Evolutionary conservation across 768 basidiomycete species (phyloP).

Genomic region (Rhizopogon salebrosus): DNA sequence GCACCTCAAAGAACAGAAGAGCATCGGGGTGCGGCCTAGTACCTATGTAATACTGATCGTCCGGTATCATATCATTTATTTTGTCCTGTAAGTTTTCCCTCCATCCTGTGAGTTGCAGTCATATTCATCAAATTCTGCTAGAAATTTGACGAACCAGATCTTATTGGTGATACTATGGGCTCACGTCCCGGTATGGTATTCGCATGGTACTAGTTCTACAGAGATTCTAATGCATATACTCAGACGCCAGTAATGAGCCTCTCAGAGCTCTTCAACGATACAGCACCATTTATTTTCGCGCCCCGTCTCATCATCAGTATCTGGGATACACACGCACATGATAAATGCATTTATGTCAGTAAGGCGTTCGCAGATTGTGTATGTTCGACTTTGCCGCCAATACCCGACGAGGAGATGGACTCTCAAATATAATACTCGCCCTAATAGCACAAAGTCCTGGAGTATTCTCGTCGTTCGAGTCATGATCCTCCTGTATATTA

Average conservation of each 20-base stretch:
- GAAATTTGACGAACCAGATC: background rate
- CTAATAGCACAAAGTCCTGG: no score
- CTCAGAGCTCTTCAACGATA: background rate
- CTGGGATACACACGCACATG: no score
- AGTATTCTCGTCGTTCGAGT: no score
- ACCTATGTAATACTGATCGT: background rate
- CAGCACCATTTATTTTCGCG: no score
- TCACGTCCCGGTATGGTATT: background rate
- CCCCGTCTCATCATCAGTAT: no score
- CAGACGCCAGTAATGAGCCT: background rate
- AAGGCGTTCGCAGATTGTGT: no score
- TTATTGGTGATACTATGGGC: background rate
- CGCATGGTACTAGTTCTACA: background rate
- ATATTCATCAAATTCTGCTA: background rate
- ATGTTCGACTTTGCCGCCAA: no score
- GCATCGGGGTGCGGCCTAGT: background rate
- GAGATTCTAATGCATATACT: background rate
- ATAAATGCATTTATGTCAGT: no score
- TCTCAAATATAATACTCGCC: no score
- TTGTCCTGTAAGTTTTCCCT: background rate
- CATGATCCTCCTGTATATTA: no score
- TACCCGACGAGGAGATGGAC: no score
- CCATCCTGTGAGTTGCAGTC: background rate
- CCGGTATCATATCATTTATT: background rate
- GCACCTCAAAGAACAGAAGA: background rate